These are phyloP conservation scores for Fragilaria crotonensis DNA, from an alignment of 108 stramenopile genomes.

Conservation along the genomic window DNA sequence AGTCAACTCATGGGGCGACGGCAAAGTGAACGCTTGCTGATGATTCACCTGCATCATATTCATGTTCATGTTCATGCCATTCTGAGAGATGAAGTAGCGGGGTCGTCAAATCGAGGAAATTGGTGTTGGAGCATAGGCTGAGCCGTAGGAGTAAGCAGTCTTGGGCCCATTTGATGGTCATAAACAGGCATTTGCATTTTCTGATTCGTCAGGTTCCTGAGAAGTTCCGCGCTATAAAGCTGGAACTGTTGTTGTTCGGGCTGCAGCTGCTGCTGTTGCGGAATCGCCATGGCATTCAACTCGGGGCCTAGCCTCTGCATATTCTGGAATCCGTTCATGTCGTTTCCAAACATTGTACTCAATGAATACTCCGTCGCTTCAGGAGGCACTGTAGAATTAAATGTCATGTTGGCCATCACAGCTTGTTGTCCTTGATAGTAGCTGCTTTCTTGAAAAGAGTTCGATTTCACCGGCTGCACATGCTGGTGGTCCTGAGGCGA, in stretches of 20 bases:
- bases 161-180: not conserved
- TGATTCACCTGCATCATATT: not conserved
- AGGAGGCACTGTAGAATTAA: too few species aligned
- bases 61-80: not conserved
- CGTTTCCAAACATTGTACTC: too few species aligned
- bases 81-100: not conserved
- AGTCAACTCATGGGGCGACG: slow-evolving; percentile 29
- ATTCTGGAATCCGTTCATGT: not conserved
- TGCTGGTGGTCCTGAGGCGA: too few species aligned
- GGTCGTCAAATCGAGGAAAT: not conserved
- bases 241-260: not conserved
- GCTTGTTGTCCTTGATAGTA: too few species aligned
- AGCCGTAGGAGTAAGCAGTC: not conserved
- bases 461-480: too few species aligned
- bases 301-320: not conserved
- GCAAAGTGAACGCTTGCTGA: slow-evolving; percentile 9
- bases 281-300: not conserved
- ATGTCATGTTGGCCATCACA: too few species aligned
- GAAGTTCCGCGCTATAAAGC: not conserved
- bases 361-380: too few species aligned
- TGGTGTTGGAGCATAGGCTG: not conserved
- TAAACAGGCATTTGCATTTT: not conserved
- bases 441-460: too few species aligned
- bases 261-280: not conserved
- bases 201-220: not conserved